Percentiles rank a stretch among this genome's conserved stretches.
phyloP scores from a whole-genome alignment of 305 asterid species.

The Fraxinus ornus region DNA sequence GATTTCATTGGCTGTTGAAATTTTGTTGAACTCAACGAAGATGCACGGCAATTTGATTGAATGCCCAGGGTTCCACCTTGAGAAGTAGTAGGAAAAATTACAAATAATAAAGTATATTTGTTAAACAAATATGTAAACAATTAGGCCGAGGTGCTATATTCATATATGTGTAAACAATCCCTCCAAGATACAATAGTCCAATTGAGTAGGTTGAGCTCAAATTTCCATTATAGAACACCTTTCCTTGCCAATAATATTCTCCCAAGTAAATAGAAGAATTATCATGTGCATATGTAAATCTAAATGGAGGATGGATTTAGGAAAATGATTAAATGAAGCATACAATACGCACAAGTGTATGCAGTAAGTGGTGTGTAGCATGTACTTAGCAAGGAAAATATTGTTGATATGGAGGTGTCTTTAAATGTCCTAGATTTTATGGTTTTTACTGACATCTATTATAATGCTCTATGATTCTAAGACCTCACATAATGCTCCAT shows the following conservation, averaged over 20 bases:
- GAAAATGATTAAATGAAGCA: neutral
- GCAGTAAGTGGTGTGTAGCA: neutral
- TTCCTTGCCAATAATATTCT: neutral
- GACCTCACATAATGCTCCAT: neutral
- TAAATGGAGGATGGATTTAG: neutral
- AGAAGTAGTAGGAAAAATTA: neutral
- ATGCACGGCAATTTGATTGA: neutral
- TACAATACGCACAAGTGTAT: neutral
- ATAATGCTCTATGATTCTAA: neutral
- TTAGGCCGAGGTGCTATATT: neutral
- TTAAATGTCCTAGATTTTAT: neutral
- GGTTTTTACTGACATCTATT: neutral
- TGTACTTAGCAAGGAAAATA: neutral
- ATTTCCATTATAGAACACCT: neutral
- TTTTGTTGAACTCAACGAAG: neutral
- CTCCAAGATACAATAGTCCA: neutral
- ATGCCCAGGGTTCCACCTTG: neutral
- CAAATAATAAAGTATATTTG: neutral
- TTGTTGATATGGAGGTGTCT: neutral
- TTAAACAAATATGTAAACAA: neutral
- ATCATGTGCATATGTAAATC: neutral
- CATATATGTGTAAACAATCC: neutral
- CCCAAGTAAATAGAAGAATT: neutral
- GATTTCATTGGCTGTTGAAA: neutral
- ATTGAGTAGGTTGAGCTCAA: neutral